Base-by-base conservation (phyloP, 805 yeast species). In the Metschnikowia colocasiae region DNA sequence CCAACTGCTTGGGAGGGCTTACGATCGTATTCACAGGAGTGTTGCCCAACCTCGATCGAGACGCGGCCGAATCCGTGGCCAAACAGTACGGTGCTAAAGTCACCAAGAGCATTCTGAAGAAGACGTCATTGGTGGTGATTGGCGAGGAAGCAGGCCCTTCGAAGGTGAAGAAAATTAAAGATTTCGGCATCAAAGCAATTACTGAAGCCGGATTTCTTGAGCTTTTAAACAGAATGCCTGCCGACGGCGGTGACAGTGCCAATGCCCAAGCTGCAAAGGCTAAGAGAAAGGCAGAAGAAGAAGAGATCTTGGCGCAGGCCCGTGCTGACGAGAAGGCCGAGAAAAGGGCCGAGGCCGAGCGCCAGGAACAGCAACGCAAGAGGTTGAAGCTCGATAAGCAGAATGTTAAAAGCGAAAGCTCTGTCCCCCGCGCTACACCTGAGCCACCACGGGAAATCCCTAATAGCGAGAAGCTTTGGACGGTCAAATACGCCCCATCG, bases 61-160 rank as follows among this genome's bases (percentile, higher is more conserved):
- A 79, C 0, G 82, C 80, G 18, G 83, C 91, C 25, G 95, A 87
- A 59, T 73, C 77, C 20, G 60, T 87, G 10, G 96, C 97, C 4
- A 83, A 87, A 57, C 76, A 78, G 53, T 89, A 92, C 59, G 99
- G 99, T 13, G 99, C 96, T 3, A 83, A 83, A 57, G 95, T 92
- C 15, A 87, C 95, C 4, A 82, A 87, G 56, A 79, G 96, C 0
- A 84, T 92, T 22, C 86, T 94, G 47, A 81, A 88, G 9, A 87
- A 85, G 59, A 94, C 99, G 0, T 79, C 89, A 20, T 73, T 90
- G 39, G 96, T 92, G 2, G 97, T 94, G 1, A 74, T 94, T 26
- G 99, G 99, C 6, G 89, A 78, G 44, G 97, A 94, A 55, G 98
- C 99, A 2, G 99, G 99, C 0, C 97, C 98, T 2, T 82, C 89